Conservation (phyloP, 2,329 filamentous ascomycete species). For the Lecanosticta acicola region DNA sequence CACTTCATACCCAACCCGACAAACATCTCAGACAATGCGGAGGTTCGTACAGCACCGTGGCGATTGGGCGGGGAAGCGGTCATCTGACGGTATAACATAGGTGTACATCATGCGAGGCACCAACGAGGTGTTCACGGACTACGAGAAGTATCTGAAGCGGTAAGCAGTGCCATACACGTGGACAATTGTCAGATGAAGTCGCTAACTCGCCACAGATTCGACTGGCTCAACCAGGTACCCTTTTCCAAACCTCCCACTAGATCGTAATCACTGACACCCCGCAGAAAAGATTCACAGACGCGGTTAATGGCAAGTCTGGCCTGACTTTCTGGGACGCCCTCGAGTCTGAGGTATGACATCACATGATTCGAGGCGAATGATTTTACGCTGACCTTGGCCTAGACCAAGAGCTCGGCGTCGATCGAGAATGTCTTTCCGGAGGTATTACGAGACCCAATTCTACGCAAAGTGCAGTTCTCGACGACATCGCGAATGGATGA, state of each 20-base stretch:
- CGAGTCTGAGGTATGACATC: constrained; percentile 32
- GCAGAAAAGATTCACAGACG: constrained; percentile 87
- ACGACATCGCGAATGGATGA: constrained; percentile 85
- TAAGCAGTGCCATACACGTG: constrained; percentile 41
- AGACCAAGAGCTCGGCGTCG: constrained; percentile 66
- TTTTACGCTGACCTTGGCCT: constrained; percentile 19
- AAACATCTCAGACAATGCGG: constrained; percentile 72
- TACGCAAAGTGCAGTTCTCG: constrained; percentile 87
- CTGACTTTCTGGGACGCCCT: constrained; percentile 89
- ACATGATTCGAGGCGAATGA: constrained; percentile 7
- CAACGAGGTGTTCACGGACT: constrained; percentile 80
- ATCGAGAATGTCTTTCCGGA: constrained; percentile 91
- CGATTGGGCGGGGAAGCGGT: constrained; percentile 1
- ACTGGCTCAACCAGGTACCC: constrained; percentile 83
- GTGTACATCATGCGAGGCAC: constrained; percentile 90
- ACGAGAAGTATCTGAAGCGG: constrained; percentile 82
- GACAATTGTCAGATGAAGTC: background rate
- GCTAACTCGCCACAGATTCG: constrained; percentile 55
- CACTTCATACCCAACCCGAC: constrained; percentile 67
- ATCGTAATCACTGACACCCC: constrained; percentile 13
- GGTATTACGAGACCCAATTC: constrained; percentile 79
- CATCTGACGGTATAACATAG: constrained; percentile 46
- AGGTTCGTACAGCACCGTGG: constrained; percentile 55
- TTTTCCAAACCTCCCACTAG: background rate
- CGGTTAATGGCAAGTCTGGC: constrained; percentile 88